Conservation (phyloP, 1,284 basidiomycete genomes). For the Ustilago trichophora region DNA sequence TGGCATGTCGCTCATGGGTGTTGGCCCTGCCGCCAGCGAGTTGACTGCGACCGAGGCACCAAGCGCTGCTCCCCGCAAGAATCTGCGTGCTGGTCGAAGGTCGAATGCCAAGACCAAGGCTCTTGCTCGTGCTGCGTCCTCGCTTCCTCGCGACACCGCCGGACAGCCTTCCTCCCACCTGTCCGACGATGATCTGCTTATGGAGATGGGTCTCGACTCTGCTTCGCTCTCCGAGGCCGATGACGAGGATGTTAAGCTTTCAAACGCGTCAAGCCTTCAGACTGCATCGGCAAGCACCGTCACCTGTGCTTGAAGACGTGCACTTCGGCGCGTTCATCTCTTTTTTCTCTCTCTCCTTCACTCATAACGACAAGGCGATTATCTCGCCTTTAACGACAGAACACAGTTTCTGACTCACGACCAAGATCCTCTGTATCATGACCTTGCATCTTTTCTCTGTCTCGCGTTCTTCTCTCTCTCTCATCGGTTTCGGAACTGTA, state of each 20-base stretch:
- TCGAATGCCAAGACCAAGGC: background rate
- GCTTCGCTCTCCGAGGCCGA: slow-evolving; percentile 32
- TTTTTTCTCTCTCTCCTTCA: too few relatives aligned
- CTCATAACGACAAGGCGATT: slow-evolving; percentile 13
- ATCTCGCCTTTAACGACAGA: slow-evolving; percentile 3
- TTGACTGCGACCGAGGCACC: slow-evolving; percentile 14
- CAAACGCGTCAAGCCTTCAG: slow-evolving; percentile 4
- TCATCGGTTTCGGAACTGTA: slow-evolving; percentile 29
- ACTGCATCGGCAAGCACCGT: background rate
- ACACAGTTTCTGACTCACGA: slow-evolving; percentile 16
- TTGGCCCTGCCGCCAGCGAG: slow-evolving; percentile 14
- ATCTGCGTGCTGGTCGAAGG: slow-evolving; percentile 18
- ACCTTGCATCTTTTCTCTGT: slow-evolving; percentile 24
- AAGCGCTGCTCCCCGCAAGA: slow-evolving; percentile 11
- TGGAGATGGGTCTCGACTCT: slow-evolving; percentile 33
- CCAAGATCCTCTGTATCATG: slow-evolving; percentile 30
- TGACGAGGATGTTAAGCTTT: slow-evolving; percentile 7
- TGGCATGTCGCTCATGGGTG: slow-evolving; percentile 37
- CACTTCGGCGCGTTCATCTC: background rate
- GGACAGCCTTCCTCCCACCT: slow-evolving; percentile 51
- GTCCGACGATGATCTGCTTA: slow-evolving; percentile 39
- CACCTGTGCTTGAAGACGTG: slow-evolving; percentile 20
- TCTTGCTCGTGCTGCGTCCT: slow-evolving; percentile 5
- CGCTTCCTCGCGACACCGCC: slow-evolving; percentile 5
- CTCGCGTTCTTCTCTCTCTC: background rate